Evolutionary conservation across 192 early-diverging fungal species (phyloP).

Genomic region (Linnemannia elongata): DNA sequence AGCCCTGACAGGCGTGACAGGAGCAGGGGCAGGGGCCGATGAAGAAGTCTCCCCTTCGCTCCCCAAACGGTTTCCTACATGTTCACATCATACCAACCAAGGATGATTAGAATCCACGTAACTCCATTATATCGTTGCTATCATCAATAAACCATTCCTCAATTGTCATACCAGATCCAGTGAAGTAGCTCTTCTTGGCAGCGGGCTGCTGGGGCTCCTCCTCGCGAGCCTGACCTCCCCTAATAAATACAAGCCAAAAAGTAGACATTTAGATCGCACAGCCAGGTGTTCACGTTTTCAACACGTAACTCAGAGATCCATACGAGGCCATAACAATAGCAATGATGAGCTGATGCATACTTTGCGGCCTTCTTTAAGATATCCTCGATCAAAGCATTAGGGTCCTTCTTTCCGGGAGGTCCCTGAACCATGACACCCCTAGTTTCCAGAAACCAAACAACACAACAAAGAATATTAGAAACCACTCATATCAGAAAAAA

Average conservation of each 20-base stretch:
- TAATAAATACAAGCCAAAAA: background rate
- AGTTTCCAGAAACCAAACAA: background rate
- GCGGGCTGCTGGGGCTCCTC: conserved; percentile 42
- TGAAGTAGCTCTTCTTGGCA: conserved; percentile 39
- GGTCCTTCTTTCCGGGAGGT: conserved; percentile 59
- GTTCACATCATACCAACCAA: background rate
- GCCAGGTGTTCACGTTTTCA: background rate
- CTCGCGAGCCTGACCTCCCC: conserved; percentile 38
- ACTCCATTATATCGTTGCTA: background rate
- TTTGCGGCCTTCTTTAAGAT: conserved; percentile 84
- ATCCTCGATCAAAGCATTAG: conserved; percentile 76
- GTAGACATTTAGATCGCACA: background rate
- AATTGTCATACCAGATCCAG: conserved; percentile 43
- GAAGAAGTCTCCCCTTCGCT: conserved; percentile 66
- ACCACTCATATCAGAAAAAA: background rate
- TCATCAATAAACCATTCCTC: background rate
- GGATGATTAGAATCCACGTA: background rate
- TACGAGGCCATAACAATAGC: background rate
- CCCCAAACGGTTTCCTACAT: conserved; percentile 62
- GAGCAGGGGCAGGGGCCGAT: background rate
- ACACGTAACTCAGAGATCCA: background rate
- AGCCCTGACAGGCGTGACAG: conserved; percentile 26
- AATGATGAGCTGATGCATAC: conserved; percentile 45
- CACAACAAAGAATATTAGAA: background rate
- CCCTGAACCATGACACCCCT: conserved; percentile 66